Conservation (phyloP, 2,329 filamentous ascomycete genomes). For the Phialocephala sp. region DNA sequence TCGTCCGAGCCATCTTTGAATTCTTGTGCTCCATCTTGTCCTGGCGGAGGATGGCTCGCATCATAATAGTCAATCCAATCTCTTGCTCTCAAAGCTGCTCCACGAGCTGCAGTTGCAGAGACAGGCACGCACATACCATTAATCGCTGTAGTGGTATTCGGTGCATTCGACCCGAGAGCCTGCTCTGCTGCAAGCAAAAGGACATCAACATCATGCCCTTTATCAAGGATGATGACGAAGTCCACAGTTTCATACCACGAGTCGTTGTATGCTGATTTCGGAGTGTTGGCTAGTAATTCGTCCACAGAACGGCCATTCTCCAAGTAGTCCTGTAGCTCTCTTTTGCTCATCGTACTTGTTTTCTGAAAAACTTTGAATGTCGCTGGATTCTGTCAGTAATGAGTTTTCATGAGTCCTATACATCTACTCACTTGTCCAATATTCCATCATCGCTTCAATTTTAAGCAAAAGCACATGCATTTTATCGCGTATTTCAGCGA, state of each 20-base stretch:
- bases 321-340: neutral
- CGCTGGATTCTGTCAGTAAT: neutral
- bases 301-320: neutral
- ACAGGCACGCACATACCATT: constrained; percentile 7
- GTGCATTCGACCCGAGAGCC: constrained; percentile 6
- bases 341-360: constrained; percentile 1
- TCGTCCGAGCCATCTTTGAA: neutral
- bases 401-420: neutral
- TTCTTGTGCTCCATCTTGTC: constrained; percentile 5
- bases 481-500: neutral
- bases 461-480: neutral
- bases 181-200: constrained; percentile 10
- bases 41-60: neutral
- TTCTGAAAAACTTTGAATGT: neutral
- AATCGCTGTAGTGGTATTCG: neutral
- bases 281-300: neutral
- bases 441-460: neutral
- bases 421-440: neutral
- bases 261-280: neutral
- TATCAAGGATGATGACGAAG: constrained; percentile 19
- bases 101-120: constrained; percentile 20
- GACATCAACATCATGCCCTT: neutral
- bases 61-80: constrained; percentile 21
- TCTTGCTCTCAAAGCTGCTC: constrained; percentile 21
- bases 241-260: constrained; percentile 16